Base-by-base conservation (phyloP, 805 yeast genomes). In the Ogataea paraovalis region DNA sequence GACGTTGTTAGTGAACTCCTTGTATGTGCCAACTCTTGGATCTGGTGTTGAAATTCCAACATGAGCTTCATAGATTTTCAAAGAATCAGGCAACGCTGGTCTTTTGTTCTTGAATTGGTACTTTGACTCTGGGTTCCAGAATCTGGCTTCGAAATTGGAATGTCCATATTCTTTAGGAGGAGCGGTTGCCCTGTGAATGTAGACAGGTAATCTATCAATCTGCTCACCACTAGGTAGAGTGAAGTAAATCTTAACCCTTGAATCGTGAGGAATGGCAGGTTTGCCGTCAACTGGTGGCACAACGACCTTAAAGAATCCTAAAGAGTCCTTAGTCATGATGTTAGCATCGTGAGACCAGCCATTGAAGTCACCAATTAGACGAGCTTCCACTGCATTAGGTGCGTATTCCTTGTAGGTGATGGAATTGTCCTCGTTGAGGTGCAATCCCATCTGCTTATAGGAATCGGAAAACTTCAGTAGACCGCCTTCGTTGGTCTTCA, bases 41-140 rank as follows among this genome's bases (percentile, higher is more conserved):
- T 92, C 94, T 1, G 96, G 91, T 2, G 96, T 82, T 0, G 97
- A 90, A 50, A 92, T 92, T 27, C 99, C 99, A 23, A 87, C 80
- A 64, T 92, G 99, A 28, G 97, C 97, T 69, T 92, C 99, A 68
- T 92, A 92, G 47, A 92, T 86, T 64, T 86, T 82, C 53, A 85
- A 68, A 10, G 80, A 76, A 38, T 66, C 69, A 1, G 75, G 76
- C 27, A 79, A 68, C 8, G 60, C 58, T 0, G 97, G 97, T 54
- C 96, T 73, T 32, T 65, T 45, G 64, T 87, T 66, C 64, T 83
- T 76, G 71, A 87, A 88, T 23, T 58, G 46, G 64, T 88, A 87
- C 21, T 69, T 52, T 1, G 50, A 30, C 0, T 55, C 47, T 0
- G 97, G 97, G 64, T 92, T 87, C 98, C 98, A 92, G 66, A 88